phyloP scores from a whole-genome alignment of 2,329 filamentous ascomycete genomes.

The Fusarium goolgardi region DNA sequence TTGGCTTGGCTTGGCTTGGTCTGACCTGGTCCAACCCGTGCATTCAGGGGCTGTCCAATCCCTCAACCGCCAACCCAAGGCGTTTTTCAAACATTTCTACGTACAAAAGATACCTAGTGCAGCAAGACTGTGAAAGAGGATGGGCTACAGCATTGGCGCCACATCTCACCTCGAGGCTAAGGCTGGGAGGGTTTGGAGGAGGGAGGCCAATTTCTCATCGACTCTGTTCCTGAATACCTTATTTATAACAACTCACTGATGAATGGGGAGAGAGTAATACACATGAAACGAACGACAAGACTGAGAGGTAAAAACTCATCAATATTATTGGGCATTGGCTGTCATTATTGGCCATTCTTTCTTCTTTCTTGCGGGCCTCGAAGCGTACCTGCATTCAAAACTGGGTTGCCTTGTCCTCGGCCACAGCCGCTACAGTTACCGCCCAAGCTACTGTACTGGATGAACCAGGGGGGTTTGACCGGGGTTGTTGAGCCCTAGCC shows the following conservation, averaged over 20 bases:
- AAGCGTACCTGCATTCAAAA: slow-evolving; percentile 33
- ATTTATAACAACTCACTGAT: not conserved
- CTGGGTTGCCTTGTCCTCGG: slow-evolving; percentile 1
- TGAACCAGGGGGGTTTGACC: slow-evolving; percentile 20
- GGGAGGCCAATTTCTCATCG: not conserved
- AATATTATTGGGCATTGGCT: not conserved
- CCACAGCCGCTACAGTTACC: slow-evolving; percentile 21
- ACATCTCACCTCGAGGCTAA: slow-evolving; percentile 9
- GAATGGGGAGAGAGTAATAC: not conserved
- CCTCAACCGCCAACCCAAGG: slow-evolving; percentile 2
- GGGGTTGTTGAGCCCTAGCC: not conserved
- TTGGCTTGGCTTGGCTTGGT: not conserved
- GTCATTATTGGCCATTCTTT: not conserved
- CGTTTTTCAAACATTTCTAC: slow-evolving; percentile 21
- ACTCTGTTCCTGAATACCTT: not conserved
- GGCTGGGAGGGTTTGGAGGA: not conserved
- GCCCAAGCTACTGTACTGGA: slow-evolving; percentile 12
- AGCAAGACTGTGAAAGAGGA: slow-evolving; percentile 37
- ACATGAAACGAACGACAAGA: slow-evolving; percentile 24
- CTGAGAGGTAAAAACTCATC: slow-evolving; percentile 6
- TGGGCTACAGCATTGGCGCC: slow-evolving; percentile 32
- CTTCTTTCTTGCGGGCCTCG: not conserved
- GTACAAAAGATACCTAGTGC: slow-evolving; percentile 15
- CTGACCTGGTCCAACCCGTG: not conserved
- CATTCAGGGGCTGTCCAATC: slow-evolving; percentile 32